Evolutionary conservation across 208 protist species (phyloP).

Genomic region (Lotmaria passim): DNA sequence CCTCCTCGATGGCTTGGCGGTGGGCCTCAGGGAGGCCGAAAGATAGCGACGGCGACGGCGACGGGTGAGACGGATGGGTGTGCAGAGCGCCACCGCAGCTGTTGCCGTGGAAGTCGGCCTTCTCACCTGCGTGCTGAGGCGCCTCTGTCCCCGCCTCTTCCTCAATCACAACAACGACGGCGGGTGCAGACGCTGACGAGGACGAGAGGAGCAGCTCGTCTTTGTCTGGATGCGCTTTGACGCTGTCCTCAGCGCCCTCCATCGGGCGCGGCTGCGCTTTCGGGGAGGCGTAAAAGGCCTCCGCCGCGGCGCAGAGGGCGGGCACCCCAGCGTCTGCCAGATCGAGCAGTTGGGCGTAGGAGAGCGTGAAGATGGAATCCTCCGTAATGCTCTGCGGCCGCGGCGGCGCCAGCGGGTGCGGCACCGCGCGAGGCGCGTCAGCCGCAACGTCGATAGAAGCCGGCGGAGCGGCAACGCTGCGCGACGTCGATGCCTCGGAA

Average conservation of each 20-base stretch:
- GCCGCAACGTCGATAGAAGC: conserved; percentile 2
- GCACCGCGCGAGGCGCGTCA: conserved; percentile 2
- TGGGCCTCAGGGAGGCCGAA: conserved; percentile 5
- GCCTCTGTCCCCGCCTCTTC: background rate
- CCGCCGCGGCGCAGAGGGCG: conserved; percentile 19
- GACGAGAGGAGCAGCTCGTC: background rate
- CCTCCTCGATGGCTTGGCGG: conserved; percentile 47
- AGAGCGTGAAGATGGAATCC: conserved; percentile 76
- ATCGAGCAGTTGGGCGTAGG: conserved; percentile 44
- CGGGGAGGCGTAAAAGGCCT: too few relatives aligned
- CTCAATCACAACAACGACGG: conserved; percentile 2
- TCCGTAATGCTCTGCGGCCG: conserved; percentile 51
- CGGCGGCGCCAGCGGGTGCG: conserved; percentile 45
- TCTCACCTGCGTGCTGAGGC: background rate
- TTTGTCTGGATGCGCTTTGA: background rate
- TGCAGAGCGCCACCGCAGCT: background rate
- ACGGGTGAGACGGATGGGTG: too few relatives aligned
- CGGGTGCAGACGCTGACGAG: background rate
- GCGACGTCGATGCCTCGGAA: background rate
- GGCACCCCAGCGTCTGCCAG: conserved; percentile 41
- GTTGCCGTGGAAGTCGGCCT: background rate
- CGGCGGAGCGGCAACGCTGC: background rate
- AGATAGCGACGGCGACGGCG: background rate
- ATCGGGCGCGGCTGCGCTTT: too few relatives aligned
- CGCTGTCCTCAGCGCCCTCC: background rate